These are phyloP conservation scores for Podaxis sp. DNA, from an alignment of 768 basidiomycete species.

Conservation along the genomic window DNA sequence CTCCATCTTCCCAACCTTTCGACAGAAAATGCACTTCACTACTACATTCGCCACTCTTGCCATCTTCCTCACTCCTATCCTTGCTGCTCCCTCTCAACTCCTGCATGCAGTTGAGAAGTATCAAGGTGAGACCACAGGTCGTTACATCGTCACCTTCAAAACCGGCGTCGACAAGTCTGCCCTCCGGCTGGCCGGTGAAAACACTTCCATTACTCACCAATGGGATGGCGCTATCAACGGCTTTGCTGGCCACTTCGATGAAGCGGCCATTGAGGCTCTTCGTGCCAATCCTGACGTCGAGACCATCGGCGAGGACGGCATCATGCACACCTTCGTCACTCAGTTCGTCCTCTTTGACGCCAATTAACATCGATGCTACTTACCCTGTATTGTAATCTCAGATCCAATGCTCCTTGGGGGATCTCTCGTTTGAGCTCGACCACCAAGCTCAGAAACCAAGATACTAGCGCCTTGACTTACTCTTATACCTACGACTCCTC, in stretches of 20 bases:
- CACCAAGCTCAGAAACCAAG: conserved; percentile 13
- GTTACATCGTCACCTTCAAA: conserved; percentile 13
- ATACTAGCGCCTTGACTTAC: conserved; percentile 16
- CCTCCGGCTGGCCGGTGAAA: background rate
- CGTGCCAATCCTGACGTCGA: conserved; percentile 20
- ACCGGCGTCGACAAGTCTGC: conserved; percentile 1
- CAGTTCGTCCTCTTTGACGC: conserved; percentile 14
- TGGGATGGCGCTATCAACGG: conserved; percentile 14
- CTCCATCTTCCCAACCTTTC: background rate
- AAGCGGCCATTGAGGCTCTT: conserved; percentile 17
- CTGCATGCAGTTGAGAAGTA: conserved; percentile 14
- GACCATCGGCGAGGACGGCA: conserved; percentile 22
- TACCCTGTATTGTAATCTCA: background rate
- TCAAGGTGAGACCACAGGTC: conserved; percentile 10
- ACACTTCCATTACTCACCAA: background rate
- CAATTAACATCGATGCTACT: background rate
- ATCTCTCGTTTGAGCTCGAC: conserved; percentile 23
- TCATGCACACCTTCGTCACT: conserved; percentile 19
- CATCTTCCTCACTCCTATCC: background rate
- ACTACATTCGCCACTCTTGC: conserved; percentile 7
- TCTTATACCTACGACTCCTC: conserved; percentile 18
- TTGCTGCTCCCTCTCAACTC: background rate
- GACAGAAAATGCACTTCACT: background rate
- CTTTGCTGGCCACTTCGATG: conserved; percentile 15
- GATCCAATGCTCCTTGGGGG: conserved; percentile 32